Conservation (phyloP, 768 basidiomycete species). For the Goffeauzyma gilvescens region DNA sequence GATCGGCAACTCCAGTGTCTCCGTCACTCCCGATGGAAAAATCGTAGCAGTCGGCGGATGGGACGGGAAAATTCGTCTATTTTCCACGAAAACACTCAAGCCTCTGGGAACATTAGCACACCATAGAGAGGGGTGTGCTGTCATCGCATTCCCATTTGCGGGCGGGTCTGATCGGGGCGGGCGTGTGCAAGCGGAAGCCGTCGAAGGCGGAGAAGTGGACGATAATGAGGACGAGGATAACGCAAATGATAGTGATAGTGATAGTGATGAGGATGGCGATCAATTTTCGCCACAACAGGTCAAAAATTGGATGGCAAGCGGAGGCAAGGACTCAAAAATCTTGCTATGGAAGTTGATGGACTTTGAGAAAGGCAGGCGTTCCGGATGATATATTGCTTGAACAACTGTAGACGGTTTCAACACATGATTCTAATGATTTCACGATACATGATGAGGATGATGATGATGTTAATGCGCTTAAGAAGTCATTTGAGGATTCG, state of each 20-base stretch:
- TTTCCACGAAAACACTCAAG: constrained; percentile 61
- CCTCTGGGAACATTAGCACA: constrained; percentile 64
- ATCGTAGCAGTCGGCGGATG: constrained; percentile 80
- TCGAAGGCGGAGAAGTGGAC: not conserved
- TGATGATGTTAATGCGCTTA: too few relatives aligned
- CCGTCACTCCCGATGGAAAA: constrained; percentile 52
- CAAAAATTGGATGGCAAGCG: constrained; percentile 44
- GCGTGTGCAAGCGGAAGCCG: not conserved
- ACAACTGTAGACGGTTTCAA: too few relatives aligned
- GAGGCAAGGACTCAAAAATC: constrained; percentile 50
- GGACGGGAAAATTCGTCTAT: constrained; percentile 74
- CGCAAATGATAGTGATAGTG: constrained; percentile 42
- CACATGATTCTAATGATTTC: too few relatives aligned
- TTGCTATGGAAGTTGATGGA: constrained; percentile 46
- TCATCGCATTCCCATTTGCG: constrained; percentile 46
- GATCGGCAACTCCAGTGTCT: constrained; percentile 59
- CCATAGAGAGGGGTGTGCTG: constrained; percentile 61
- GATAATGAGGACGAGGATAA: constrained; percentile 22
- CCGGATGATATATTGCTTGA: too few relatives aligned
- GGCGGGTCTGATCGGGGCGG: not conserved
- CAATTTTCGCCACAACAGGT: constrained; percentile 11
- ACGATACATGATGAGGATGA: too few relatives aligned
- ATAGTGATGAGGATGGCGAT: constrained; percentile 36
- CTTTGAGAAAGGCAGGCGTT: too few relatives aligned
- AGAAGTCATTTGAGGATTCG: too few relatives aligned